phyloP scores from a whole-genome alignment of 169 alveolate genomes.

The Eimeria praecox region DNA sequence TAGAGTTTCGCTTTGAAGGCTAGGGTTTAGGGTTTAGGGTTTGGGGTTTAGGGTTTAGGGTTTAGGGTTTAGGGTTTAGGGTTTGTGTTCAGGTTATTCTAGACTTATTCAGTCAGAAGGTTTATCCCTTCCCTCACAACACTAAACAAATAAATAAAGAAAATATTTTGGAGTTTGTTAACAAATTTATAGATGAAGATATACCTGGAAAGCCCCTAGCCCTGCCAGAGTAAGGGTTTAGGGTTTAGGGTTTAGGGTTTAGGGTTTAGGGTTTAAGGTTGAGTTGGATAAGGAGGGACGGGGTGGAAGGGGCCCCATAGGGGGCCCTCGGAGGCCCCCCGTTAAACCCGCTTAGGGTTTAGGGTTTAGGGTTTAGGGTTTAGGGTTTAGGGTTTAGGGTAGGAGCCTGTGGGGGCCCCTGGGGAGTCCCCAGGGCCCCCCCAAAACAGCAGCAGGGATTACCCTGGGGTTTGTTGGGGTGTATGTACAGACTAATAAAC shows the following conservation, averaged over 20 bases:
- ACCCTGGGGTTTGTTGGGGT: background rate
- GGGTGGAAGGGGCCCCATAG: no score
- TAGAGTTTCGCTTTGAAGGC: no score
- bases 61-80: slow-evolving; percentile 11
- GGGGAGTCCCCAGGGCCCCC: background rate
- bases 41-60: background rate
- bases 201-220: background rate
- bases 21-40: background rate
- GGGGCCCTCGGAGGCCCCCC: slow-evolving; percentile 2
- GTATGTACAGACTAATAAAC: background rate
- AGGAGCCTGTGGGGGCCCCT: background rate
- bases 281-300: no score
- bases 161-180: background rate
- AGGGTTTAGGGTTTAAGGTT: no score
- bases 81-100: background rate
- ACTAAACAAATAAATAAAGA: background rate
- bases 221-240: background rate
- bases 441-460: background rate
- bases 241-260: no score
- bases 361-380: slow-evolving; percentile 6
- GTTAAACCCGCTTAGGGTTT: background rate
- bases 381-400: background rate
- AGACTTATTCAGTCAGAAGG: background rate
- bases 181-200: background rate
- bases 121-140: background rate